Evolutionary conservation across 148 eudicot species (phyloP).

Genomic region (Nepenthes mirabilis): DNA sequence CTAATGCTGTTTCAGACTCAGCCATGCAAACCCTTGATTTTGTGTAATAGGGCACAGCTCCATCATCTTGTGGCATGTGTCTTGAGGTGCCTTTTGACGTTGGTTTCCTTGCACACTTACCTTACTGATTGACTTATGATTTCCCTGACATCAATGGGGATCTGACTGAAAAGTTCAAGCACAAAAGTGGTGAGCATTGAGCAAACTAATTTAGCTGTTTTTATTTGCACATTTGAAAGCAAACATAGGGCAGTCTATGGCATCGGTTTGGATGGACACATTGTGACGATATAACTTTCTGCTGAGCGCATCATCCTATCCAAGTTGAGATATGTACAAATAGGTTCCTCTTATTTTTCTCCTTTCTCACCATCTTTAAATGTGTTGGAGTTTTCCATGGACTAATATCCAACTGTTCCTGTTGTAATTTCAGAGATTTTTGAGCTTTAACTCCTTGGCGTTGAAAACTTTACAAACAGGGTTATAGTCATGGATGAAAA

Average conservation of each 20-base stretch:
- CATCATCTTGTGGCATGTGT: not conserved
- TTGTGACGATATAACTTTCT: not conserved
- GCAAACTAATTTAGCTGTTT: not conserved
- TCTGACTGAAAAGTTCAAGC: slow-evolving; percentile 98
- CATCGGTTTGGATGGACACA: not conserved
- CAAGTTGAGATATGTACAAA: not conserved
- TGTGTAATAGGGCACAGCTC: not conserved
- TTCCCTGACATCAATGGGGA: slow-evolving; percentile 76
- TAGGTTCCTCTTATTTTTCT: too few species aligned
- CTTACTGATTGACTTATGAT: slow-evolving; percentile 85
- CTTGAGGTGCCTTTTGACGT: slow-evolving; percentile 1
- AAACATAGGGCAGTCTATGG: not conserved
- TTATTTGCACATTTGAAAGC: too few species aligned
- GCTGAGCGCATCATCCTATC: too few species aligned
- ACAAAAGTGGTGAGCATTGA: slow-evolving; percentile 65
- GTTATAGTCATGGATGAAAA: too few species aligned
- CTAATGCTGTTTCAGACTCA: too few species aligned
- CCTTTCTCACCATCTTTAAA: too few species aligned
- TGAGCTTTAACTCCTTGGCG: too few species aligned
- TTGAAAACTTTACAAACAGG: too few species aligned
- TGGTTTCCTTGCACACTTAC: slow-evolving; percentile 30
- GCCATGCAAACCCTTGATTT: too few species aligned
- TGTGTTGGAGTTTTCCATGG: too few species aligned
- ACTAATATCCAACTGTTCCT: too few species aligned
- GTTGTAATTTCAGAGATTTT: too few species aligned